Conservation (phyloP, 2,329 filamentous ascomycete species). For the Thielaviopsis musarum region DNA sequence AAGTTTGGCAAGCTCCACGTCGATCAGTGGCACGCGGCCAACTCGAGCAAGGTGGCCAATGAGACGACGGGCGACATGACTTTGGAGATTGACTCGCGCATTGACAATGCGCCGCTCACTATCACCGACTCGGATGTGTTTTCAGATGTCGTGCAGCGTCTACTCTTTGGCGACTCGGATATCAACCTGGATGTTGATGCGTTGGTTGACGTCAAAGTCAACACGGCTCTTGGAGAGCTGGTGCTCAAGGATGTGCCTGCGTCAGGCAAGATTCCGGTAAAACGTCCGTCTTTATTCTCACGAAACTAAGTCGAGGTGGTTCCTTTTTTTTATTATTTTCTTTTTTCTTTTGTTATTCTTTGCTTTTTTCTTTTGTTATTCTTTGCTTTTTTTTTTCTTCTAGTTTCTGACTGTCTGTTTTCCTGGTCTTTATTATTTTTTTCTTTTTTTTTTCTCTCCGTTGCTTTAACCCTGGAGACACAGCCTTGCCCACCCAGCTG, state of each 20-base stretch:
- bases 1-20: constrained; percentile 73
- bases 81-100: constrained; percentile 57
- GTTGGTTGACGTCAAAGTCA: constrained; percentile 64
- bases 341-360: constrained; percentile 6
- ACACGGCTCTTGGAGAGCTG: constrained; percentile 67
- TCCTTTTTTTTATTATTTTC: neutral
- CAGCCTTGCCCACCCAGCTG: constrained; percentile 17
- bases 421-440: neutral
- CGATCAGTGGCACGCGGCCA: constrained; percentile 66
- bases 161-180: constrained; percentile 56
- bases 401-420: constrained; percentile 6
- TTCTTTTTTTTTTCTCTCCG: neutral
- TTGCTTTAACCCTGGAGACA: constrained; percentile 48
- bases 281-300: constrained; percentile 61
- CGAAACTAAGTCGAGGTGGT: constrained; percentile 1
- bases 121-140: constrained; percentile 71
- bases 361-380: neutral
- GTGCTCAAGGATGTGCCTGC: constrained; percentile 70
- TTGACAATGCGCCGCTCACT: constrained; percentile 64
- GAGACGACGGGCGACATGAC: constrained; percentile 36
- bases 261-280: constrained; percentile 74
- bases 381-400: neutral
- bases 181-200: constrained; percentile 63
- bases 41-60: constrained; percentile 52
- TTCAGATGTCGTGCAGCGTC: constrained; percentile 58